Evolutionary conservation across 2,329 filamentous ascomycete species (phyloP).

Genomic region (Alternaria novae-zelandiae): DNA sequence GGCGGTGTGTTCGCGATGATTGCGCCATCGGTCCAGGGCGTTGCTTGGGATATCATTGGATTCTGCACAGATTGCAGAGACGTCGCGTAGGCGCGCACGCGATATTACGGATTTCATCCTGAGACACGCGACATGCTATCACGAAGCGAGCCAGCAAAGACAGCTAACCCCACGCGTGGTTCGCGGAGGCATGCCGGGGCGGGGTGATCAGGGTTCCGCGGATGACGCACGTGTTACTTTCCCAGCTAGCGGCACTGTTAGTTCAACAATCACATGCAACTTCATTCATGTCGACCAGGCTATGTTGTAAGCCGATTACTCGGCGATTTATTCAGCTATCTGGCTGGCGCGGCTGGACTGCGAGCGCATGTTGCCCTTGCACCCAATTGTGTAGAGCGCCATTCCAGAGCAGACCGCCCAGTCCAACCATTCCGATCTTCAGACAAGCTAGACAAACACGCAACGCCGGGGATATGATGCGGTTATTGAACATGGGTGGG

Average conservation of each 20-base stretch:
- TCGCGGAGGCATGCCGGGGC: conserved; percentile 6
- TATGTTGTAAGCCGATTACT: conserved; percentile 20
- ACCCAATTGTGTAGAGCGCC: conserved; percentile 18
- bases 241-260: conserved; percentile 1
- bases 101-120: not conserved
- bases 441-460: conserved; percentile 37
- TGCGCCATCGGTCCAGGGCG: conserved; percentile 42
- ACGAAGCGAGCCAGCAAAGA: conserved; percentile 4
- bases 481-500: conserved; percentile 41
- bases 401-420: conserved; percentile 24
- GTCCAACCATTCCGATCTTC: conserved; percentile 30
- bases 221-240: conserved; percentile 22
- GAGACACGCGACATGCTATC: conserved; percentile 16
- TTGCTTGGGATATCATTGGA: conserved; percentile 27
- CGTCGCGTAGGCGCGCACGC: not conserved
- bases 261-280: not conserved
- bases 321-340: conserved; percentile 35
- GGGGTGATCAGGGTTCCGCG: conserved; percentile 8
- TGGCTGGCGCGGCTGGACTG: conserved; percentile 26
- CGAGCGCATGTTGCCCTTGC: conserved; percentile 19
- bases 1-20: conserved; percentile 37
- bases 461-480: conserved; percentile 53
- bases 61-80: conserved; percentile 19
- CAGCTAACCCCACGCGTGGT: conserved; percentile 17
- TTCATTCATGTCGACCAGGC: not conserved